phyloP scores from a whole-genome alignment of 768 basidiomycete genomes.

The Trametes maxima region DNA sequence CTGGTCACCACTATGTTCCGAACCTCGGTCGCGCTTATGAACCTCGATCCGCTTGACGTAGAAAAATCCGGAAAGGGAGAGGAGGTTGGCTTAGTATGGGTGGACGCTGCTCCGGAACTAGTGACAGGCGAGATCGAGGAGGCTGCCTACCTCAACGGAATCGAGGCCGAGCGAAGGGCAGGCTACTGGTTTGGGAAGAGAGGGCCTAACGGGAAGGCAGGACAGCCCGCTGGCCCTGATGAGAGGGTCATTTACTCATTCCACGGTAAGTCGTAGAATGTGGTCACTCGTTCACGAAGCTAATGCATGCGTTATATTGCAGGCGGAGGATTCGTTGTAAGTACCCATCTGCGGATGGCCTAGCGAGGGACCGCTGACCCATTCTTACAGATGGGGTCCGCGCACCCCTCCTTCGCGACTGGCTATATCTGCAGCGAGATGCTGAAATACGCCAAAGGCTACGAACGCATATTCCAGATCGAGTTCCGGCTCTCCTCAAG shows the following conservation, averaged over 20 bases:
- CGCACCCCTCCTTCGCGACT: conserved; percentile 8
- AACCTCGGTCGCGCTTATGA: conserved; percentile 1
- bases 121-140: conserved; percentile 34
- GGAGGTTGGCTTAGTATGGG: conserved; percentile 24
- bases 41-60: neutral
- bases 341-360: neutral
- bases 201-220: conserved; percentile 17
- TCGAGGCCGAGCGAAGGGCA: conserved; percentile 24
- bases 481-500: conserved; percentile 50
- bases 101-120: conserved; percentile 26
- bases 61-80: conserved; percentile 8
- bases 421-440: conserved; percentile 22
- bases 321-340: conserved; percentile 33
- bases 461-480: conserved; percentile 38
- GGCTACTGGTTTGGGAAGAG: conserved; percentile 32
- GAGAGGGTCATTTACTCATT: conserved; percentile 40
- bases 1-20: conserved; percentile 13
- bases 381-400: conserved; percentile 10
- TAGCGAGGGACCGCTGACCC: neutral
- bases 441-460: neutral
- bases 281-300: neutral
- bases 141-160: conserved; percentile 26
- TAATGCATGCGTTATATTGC: neutral
- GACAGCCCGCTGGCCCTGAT: conserved; percentile 26
- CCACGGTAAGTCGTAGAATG: conserved; percentile 25